Conservation (phyloP, 148 eudicot genomes). For the Persicaria tinctoria region DNA sequence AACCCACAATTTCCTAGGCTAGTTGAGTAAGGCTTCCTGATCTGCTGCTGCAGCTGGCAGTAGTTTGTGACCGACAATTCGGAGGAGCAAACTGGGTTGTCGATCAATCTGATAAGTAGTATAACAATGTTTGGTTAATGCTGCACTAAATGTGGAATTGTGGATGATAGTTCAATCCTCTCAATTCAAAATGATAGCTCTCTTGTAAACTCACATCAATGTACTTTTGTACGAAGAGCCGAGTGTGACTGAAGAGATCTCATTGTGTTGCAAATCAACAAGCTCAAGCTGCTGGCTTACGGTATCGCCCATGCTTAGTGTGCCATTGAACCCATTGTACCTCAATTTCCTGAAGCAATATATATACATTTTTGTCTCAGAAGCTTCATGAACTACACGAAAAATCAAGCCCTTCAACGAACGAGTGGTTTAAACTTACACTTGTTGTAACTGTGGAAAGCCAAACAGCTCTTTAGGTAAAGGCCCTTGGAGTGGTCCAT, state of each 20-base stretch:
- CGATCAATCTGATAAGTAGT: slow-evolving; percentile 44
- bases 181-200: too few relatives aligned
- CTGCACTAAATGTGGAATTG: neutral
- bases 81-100: slow-evolving; percentile 65
- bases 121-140: neutral
- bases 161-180: too few relatives aligned
- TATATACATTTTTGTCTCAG: neutral
- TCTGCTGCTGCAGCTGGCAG: slow-evolving; percentile 50
- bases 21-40: slow-evolving; percentile 59
- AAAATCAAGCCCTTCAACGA: neutral
- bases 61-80: slow-evolving; percentile 36
- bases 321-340: slow-evolving; percentile 64
- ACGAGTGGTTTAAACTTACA: slow-evolving; percentile 28
- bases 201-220: slow-evolving; percentile 45
- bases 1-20: slow-evolving; percentile 62
- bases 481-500: slow-evolving; percentile 59
- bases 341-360: slow-evolving; percentile 56
- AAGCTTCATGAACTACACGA: neutral
- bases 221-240: slow-evolving; percentile 57
- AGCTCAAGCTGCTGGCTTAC: slow-evolving; percentile 68
- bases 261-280: slow-evolving; percentile 72
- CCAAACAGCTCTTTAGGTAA: slow-evolving; percentile 56
- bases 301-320: slow-evolving; percentile 53
- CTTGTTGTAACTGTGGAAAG: slow-evolving; percentile 60
- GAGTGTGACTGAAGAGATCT: slow-evolving; percentile 60